phyloP scores from a whole-genome alignment of 176 grass and related monocot species.

The Avena eriantha region DNA sequence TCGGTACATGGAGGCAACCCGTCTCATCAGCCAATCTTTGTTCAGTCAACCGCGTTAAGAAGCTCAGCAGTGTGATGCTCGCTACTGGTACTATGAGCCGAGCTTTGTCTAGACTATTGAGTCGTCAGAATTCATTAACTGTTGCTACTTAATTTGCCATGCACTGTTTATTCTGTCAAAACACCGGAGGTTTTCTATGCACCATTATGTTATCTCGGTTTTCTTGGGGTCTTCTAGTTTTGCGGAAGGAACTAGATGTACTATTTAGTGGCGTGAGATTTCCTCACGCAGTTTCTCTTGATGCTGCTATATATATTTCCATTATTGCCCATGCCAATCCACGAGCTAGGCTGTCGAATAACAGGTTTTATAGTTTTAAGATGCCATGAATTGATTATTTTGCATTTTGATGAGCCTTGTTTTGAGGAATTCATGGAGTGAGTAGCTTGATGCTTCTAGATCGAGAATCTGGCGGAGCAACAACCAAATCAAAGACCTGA shows the following conservation, averaged over 20 bases:
- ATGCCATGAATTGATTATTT: no score
- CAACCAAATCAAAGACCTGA: no score
- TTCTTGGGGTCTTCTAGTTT: not conserved
- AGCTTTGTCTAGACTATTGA: slow-evolving; percentile 22
- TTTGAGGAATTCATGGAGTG: no score
- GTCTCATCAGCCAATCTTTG: slow-evolving; percentile 63
- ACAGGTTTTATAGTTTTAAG: no score
- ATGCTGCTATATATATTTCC: not conserved
- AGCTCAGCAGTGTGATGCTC: not conserved
- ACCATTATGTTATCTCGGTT: not conserved
- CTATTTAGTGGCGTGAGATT: not conserved
- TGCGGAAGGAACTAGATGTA: not conserved
- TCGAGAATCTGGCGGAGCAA: no score
- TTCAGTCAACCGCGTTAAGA: slow-evolving; percentile 64
- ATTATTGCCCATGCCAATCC: not conserved
- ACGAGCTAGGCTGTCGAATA: no score
- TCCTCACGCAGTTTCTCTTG: no score
- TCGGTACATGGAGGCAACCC: slow-evolving; percentile 83
- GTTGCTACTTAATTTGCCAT: slow-evolving; percentile 23
- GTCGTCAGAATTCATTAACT: not conserved
- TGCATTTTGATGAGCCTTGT: no score
- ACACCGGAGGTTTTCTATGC: not conserved
- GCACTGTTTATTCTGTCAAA: not conserved
- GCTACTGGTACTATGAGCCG: not conserved
- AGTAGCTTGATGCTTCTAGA: no score